Percentiles rank a stretch among this genome's conserved stretches.
Conservation (phyloP, 2,329 filamentous ascomycete species). For the Hypomyces rosellus region DNA sequence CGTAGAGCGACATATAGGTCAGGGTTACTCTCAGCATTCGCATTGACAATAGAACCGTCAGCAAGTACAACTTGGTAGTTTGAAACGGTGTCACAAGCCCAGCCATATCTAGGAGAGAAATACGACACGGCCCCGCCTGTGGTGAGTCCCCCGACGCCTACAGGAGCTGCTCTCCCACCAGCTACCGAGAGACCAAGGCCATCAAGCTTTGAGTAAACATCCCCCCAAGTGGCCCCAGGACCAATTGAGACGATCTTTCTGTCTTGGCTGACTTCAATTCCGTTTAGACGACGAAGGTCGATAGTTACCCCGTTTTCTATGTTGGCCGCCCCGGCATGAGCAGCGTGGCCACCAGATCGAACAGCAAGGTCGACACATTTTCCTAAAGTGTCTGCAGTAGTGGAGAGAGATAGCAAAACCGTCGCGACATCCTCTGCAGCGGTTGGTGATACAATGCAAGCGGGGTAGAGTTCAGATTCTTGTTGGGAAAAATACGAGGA, state of each 20-base stretch:
- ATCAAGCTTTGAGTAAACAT: constrained; percentile 31
- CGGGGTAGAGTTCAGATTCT: too few relatives aligned
- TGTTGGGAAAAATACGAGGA: too few relatives aligned
- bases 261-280: constrained; percentile 23
- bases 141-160: constrained; percentile 26
- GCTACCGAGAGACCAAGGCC: constrained; percentile 26
- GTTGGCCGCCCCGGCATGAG: constrained; percentile 33
- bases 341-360: constrained; percentile 39
- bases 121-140: constrained; percentile 33
- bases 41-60: constrained; percentile 31
- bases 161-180: constrained; percentile 33
- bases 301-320: constrained; percentile 27
- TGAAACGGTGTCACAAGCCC: constrained; percentile 31
- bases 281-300: constrained; percentile 30
- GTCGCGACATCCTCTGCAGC: background rate
- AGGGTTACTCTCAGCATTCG: constrained; percentile 23
- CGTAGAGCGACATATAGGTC: constrained; percentile 40
- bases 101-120: constrained; percentile 32
- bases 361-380: constrained; percentile 21
- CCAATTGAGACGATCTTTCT: constrained; percentile 28
- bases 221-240: constrained; percentile 32
- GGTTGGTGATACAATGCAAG: background rate
- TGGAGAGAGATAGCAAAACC: background rate
- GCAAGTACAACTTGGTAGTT: constrained; percentile 32
- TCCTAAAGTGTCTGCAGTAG: too few relatives aligned